Base-by-base conservation (phyloP, 371 early-diverging fungal species). In the Apophysomyces variabilis region DNA sequence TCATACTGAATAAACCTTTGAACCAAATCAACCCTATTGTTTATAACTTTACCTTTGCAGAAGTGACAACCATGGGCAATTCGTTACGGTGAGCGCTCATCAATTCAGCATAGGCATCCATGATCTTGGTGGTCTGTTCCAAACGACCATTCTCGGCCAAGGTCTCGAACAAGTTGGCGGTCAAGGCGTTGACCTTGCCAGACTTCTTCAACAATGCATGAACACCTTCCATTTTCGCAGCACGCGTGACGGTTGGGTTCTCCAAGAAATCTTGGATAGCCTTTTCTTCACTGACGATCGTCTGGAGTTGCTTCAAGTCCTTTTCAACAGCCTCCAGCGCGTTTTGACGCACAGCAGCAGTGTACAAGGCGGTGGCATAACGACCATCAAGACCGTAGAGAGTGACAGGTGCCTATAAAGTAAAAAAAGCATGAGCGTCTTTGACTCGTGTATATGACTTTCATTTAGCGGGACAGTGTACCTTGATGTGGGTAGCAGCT, bases 361-460 rank as follows among this genome's bases (percentile, higher is more conserved):
- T 87, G 90, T 90, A 98, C 65, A 98, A 89, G 43, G 99, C 98
- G 26, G 97, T 96, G 64, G 99, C 98, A 76, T 98, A 98, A 73
- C 96, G 94, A 72, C 99, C 99, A 61, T 96, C 95, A 76, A 98
- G 91, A 70, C 96, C 96, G 87, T 92, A 90, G 60, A 98, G 87
- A 44, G 88, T 85, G 46, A 95, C 65, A 38, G 97, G 97, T 57
- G 90, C 88, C 94, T 95, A 72, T 61, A 57, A 46, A 6, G 44
- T 37, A 47, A n/a, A 38, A 41, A 58, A 35, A 45, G 32, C 37
- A 21, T 47, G 32, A 56, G 38, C 16, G 14, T 5, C 61, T 58
- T 32, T 46, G 66, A 7, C 39, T 61, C 67, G 32, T 65, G 12
- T 21, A 50, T 5, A 5, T 43, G 26, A 47, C 50, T 38, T 60